These are phyloP conservation scores for Colletotrichum endophyticum DNA, from an alignment of 2,329 filamentous ascomycete species.

Conservation along the genomic window DNA sequence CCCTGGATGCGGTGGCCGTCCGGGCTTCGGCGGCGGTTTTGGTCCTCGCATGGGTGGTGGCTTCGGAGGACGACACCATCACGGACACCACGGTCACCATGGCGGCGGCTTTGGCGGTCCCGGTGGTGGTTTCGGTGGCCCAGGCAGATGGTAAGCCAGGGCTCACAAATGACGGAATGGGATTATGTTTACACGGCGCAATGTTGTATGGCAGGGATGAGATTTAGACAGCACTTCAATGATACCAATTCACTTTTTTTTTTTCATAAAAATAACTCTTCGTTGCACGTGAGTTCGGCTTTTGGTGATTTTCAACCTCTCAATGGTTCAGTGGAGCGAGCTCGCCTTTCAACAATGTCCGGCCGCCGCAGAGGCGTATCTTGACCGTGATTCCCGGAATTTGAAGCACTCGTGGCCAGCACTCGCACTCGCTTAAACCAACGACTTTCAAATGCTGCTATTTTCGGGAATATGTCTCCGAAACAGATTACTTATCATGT, in stretches of 20 bases:
- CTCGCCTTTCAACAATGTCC: rapidly evolving
- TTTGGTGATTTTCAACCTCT: rapidly evolving
- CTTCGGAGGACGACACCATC: background rate
- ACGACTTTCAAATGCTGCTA: background rate
- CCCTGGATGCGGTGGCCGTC: background rate
- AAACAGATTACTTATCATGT: background rate
- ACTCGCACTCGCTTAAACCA: background rate
- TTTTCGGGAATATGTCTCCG: background rate
- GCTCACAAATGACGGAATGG: background rate
- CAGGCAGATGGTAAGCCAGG: background rate
- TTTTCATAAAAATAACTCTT: background rate
- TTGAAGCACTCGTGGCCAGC: background rate
- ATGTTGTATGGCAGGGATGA: background rate
- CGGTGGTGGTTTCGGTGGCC: background rate
- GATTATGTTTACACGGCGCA: background rate
- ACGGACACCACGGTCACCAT: background rate
- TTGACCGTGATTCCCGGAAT: rapidly evolving
- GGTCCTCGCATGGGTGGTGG: background rate
- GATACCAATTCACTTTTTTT: background rate
- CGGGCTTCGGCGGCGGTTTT: background rate
- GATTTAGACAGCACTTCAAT: background rate
- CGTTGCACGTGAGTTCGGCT: rapidly evolving
- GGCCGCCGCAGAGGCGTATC: background rate
- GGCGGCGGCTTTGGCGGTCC: background rate
- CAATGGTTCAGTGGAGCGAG: rapidly evolving